A percentile compares a stretch with the other conserved stretches of the same genome.
Conservation (phyloP, 306 rosid genomes). For the Fragaria ananassa region DNA sequence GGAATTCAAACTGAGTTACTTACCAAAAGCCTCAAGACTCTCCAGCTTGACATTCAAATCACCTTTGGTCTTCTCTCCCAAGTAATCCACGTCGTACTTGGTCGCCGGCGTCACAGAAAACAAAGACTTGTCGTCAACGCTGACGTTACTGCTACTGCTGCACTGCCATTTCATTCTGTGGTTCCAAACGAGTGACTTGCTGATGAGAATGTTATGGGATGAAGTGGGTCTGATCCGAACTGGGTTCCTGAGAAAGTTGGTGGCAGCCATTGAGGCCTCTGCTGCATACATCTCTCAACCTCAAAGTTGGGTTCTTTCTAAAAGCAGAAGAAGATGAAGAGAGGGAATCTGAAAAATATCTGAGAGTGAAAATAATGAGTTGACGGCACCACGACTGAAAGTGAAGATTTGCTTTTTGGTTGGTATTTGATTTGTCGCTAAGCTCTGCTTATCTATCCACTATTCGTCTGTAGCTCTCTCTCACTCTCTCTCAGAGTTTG, state of each 20-base stretch:
- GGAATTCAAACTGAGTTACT: not conserved
- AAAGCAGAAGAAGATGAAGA: not conserved
- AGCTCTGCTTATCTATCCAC: not conserved
- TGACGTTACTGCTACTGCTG: conserved; percentile 18
- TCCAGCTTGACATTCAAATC: conserved; percentile 82
- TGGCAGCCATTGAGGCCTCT: conserved; percentile 24
- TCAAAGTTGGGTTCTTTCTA: not conserved
- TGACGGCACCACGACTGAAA: not conserved
- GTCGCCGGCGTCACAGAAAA: conserved; percentile 70
- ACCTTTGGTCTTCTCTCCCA: conserved; percentile 92
- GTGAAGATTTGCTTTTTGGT: conserved; percentile 11
- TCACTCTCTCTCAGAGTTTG: not conserved
- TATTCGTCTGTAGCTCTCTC: not conserved
- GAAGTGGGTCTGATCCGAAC: conserved; percentile 15
- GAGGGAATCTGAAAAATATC: not conserved
- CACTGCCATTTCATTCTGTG: conserved; percentile 19
- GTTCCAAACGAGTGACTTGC: not conserved
- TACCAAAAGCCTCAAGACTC: conserved; percentile 73
- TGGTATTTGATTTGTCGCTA: conserved; percentile 7
- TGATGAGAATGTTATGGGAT: not conserved
- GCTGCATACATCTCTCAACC: conserved; percentile 30
- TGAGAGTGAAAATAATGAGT: not conserved
- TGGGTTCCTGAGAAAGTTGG: not conserved
- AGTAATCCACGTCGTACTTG: conserved; percentile 74
- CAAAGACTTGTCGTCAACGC: conserved; percentile 42